Percentiles rank a stretch among this genome's conserved stretches.
These are phyloP conservation scores for Trametes sanguinea DNA, from an alignment of 768 basidiomycete species.

Conservation along the genomic window DNA sequence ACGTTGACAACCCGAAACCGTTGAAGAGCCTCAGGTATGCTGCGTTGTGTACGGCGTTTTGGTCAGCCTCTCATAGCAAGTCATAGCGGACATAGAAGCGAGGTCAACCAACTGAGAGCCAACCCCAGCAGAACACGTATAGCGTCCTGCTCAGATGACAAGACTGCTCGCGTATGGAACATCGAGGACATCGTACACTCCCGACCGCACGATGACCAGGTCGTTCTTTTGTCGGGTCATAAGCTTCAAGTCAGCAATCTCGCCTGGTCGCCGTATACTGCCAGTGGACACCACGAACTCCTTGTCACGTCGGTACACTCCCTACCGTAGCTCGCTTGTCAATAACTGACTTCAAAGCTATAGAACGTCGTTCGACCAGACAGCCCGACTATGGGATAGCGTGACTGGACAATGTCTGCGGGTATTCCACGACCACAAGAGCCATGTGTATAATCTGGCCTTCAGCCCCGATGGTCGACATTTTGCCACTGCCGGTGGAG, in stretches of 20 bases:
- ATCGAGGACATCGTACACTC: slow-evolving; percentile 47
- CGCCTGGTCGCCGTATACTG: slow-evolving; percentile 63
- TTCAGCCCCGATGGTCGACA: slow-evolving; percentile 76
- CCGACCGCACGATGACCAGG: slow-evolving; percentile 35
- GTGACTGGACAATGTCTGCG: slow-evolving; percentile 74
- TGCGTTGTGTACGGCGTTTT: slow-evolving; percentile 28
- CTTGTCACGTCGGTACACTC: slow-evolving; percentile 63
- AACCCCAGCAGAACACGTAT: slow-evolving; percentile 66
- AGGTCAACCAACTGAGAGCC: slow-evolving; percentile 77
- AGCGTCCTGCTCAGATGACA: slow-evolving; percentile 83
- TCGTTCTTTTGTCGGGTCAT: slow-evolving; percentile 61
- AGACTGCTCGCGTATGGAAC: slow-evolving; percentile 76
- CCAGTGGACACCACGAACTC: slow-evolving; percentile 55
- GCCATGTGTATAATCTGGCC: slow-evolving; percentile 69
- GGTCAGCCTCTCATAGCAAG: background rate
- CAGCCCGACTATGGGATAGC: slow-evolving; percentile 82
- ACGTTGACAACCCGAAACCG: slow-evolving; percentile 52
- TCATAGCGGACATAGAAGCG: slow-evolving; percentile 67
- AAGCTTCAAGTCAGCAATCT: slow-evolving; percentile 63
- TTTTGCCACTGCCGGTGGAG: slow-evolving; percentile 77
- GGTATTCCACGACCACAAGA: slow-evolving; percentile 69
- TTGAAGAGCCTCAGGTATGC: slow-evolving; percentile 65
- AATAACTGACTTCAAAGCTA: background rate
- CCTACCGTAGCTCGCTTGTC: background rate
- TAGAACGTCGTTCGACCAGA: slow-evolving; percentile 80